These are phyloP conservation scores for Carex parvula DNA, from an alignment of 176 grass and related monocot genomes.

Conservation along the genomic window DNA sequence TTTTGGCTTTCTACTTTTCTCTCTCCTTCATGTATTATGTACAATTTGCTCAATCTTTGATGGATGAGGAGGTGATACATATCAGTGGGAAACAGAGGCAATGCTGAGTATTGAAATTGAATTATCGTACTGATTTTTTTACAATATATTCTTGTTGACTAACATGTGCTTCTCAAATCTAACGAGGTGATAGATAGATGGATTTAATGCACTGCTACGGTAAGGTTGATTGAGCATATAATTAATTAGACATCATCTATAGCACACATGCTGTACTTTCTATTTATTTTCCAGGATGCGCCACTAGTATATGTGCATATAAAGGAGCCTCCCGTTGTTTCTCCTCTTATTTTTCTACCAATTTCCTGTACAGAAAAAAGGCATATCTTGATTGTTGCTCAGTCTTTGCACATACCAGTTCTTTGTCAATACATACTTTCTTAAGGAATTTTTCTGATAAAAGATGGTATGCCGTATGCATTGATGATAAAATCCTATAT, in stretches of 20 bases:
- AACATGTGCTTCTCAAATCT: neutral
- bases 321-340: constrained; percentile 32
- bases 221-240: neutral
- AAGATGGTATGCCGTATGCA: neutral
- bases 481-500: no score
- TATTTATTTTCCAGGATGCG: neutral
- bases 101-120: neutral
- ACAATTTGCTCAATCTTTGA: neutral
- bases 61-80: neutral
- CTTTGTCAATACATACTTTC: neutral
- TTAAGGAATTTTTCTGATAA: neutral
- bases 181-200: neutral
- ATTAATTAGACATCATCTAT: neutral
- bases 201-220: neutral
- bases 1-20: neutral
- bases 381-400: neutral
- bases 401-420: constrained; percentile 4
- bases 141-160: neutral
- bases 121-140: neutral
- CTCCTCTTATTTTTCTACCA: constrained; percentile 24
- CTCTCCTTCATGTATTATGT: neutral
- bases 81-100: neutral
- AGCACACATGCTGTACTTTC: neutral
- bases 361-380: neutral
- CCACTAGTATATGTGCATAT: constrained; percentile 5